Conservation (phyloP, 352 stramenopile genomes). For the Globisporangium takayamanum region DNA sequence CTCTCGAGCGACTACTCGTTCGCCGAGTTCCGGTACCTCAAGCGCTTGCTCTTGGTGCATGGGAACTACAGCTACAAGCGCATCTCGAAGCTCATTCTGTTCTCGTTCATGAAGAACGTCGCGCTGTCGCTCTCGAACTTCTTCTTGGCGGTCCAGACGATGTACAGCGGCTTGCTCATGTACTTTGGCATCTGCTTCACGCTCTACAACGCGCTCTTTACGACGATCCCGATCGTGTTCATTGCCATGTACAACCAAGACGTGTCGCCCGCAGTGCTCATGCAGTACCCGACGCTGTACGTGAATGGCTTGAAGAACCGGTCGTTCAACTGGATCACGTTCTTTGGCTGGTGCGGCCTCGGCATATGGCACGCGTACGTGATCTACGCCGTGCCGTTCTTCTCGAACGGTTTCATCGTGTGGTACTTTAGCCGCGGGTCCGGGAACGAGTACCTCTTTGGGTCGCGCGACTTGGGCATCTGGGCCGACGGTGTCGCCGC, state of each 20-base stretch:
- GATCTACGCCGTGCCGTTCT: slow-evolving; percentile 81
- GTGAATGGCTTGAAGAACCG: slow-evolving; percentile 85
- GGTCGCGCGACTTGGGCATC: slow-evolving; percentile 63
- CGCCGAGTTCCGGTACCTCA: slow-evolving; percentile 88
- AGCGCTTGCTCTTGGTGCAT: slow-evolving; percentile 88
- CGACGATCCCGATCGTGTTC: slow-evolving; percentile 56
- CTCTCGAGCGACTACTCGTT: slow-evolving; percentile 94
- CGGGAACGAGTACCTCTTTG: slow-evolving; percentile 47
- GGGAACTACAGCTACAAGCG: slow-evolving; percentile 89
- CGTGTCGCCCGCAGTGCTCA: slow-evolving; percentile 78
- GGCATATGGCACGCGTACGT: slow-evolving; percentile 87
- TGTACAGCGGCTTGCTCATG: slow-evolving; percentile 67
- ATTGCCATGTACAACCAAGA: slow-evolving; percentile 73
- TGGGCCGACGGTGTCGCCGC: slow-evolving; percentile 76
- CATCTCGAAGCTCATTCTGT: slow-evolving; percentile 86
- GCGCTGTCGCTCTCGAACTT: slow-evolving; percentile 78
- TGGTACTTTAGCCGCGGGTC: slow-evolving; percentile 71
- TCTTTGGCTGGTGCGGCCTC: slow-evolving; percentile 81
- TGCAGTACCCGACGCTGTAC: slow-evolving; percentile 88
- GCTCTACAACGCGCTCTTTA: slow-evolving; percentile 76
- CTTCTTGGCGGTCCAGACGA: slow-evolving; percentile 73
- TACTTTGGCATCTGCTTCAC: slow-evolving; percentile 68
- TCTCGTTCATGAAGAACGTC: slow-evolving; percentile 94
- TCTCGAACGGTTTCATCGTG: slow-evolving; percentile 74
- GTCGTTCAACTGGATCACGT: slow-evolving; percentile 87